These are phyloP conservation scores for Thalassiosira oceanica DNA, from an alignment of 352 stramenopile species.

Conservation along the genomic window DNA sequence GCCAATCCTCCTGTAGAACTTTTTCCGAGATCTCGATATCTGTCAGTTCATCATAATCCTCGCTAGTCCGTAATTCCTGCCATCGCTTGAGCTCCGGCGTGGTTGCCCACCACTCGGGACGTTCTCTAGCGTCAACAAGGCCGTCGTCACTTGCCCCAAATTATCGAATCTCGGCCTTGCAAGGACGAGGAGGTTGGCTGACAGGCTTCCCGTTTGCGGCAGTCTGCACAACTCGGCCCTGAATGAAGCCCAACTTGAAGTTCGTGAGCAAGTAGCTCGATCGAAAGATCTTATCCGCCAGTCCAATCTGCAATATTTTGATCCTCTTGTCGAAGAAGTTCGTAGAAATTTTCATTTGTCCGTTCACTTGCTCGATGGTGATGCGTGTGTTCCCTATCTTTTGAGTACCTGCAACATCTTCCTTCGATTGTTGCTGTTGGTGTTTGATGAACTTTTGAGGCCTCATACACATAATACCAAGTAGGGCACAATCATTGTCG, in stretches of 20 bases:
- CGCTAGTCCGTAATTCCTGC: neutral
- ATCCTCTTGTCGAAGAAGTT: slow-evolving; percentile 15
- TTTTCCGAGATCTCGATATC: slow-evolving; percentile 19
- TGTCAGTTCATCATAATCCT: neutral
- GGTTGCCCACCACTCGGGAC: slow-evolving; percentile 11
- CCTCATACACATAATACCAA: slow-evolving; percentile 9
- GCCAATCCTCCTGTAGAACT: slow-evolving; percentile 21
- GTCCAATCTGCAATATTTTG: slow-evolving; percentile 13
- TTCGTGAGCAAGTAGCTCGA: slow-evolving; percentile 20
- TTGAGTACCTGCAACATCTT: slow-evolving; percentile 11
- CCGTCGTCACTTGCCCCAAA: slow-evolving; percentile 20
- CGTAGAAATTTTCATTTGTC: slow-evolving; percentile 19
- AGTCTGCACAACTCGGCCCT: neutral
- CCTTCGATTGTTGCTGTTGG: slow-evolving; percentile 23
- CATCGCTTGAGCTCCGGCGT: slow-evolving; percentile 7
- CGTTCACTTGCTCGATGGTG: slow-evolving; percentile 22
- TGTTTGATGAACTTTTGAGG: slow-evolving; percentile 16
- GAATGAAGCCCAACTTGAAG: slow-evolving; percentile 27
- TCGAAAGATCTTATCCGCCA: slow-evolving; percentile 17
- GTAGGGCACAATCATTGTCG: slow-evolving; percentile 22
- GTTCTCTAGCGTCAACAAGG: slow-evolving; percentile 7
- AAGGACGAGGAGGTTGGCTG: too few relatives aligned
- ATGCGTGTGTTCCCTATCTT: slow-evolving; percentile 29
- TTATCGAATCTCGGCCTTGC: slow-evolving; percentile 26
- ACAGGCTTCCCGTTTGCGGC: neutral